Percentiles rank a stretch among this genome's conserved stretches.
Conservation (phyloP, 768 basidiomycete species). For the Strobilomyces dryophilus region DNA sequence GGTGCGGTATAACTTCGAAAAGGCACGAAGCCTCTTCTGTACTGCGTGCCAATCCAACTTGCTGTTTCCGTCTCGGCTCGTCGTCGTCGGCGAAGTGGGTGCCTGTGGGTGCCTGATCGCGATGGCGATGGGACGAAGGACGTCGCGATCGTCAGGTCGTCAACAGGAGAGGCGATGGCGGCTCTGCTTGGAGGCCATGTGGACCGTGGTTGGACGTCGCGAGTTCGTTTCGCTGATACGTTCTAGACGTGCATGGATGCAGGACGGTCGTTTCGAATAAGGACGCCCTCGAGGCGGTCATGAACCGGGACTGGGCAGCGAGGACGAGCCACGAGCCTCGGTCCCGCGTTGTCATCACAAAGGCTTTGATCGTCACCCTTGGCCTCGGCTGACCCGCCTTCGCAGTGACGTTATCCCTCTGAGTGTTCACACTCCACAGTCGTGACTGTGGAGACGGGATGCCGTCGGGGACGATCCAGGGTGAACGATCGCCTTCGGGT, state of each 20-base stretch:
- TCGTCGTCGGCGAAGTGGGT: background rate
- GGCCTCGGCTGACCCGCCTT: background rate
- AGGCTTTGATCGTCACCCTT: background rate
- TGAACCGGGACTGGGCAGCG: no score
- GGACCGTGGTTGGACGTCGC: background rate
- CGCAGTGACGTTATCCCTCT: background rate
- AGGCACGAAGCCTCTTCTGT: background rate
- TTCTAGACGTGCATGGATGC: background rate
- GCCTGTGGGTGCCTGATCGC: constrained; percentile 18
- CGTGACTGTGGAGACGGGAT: background rate
- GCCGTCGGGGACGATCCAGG: background rate
- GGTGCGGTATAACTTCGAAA: background rate
- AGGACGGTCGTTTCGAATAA: background rate
- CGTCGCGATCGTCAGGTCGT: constrained; percentile 1
- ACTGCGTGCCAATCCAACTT: background rate
- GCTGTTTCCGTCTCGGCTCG: background rate
- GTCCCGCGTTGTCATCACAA: background rate
- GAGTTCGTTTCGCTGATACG: background rate
- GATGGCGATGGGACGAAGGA: constrained; percentile 11
- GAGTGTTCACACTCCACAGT: background rate
- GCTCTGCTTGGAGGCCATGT: background rate
- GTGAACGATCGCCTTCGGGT: background rate
- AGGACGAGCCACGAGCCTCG: no score
- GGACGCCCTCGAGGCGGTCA: no score
- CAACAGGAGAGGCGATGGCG: background rate